These are phyloP conservation scores for Periconia sp. DNA, from an alignment of 2,329 filamentous ascomycete genomes.

Conservation along the genomic window DNA sequence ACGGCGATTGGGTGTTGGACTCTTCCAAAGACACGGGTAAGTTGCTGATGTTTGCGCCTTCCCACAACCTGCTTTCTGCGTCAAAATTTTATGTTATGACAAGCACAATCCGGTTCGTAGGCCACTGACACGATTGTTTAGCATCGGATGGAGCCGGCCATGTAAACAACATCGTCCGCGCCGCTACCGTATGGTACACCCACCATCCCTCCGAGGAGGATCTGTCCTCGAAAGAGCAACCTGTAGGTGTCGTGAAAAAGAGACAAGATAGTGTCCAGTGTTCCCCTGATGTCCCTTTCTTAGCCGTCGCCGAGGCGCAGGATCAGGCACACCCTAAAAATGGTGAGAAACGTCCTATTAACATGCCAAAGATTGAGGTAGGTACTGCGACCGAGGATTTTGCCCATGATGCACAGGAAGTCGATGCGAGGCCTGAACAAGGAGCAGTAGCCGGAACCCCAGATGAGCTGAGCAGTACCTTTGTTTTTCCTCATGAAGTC, in stretches of 20 bases:
- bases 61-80: no score
- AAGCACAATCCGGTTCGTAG: neutral
- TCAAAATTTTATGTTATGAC: neutral
- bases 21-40: constrained; percentile 63
- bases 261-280: neutral
- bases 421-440: no score
- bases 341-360: neutral
- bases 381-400: neutral
- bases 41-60: constrained; percentile 14
- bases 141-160: constrained; percentile 56
- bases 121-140: constrained; percentile 28
- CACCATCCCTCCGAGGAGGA: constrained; percentile 13
- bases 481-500: no score
- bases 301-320: neutral
- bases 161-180: constrained; percentile 54
- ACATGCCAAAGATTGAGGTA: neutral
- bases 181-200: constrained; percentile 19
- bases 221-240: neutral
- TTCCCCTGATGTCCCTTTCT: neutral
- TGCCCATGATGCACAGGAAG: neutral
- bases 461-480: no score
- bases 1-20: constrained; percentile 67
- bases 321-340: neutral
- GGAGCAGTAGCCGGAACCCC: no score
- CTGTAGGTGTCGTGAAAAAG: neutral